phyloP scores from a whole-genome alignment of 2,329 filamentous ascomycete species.

The Lecanicillium sp. region DNA sequence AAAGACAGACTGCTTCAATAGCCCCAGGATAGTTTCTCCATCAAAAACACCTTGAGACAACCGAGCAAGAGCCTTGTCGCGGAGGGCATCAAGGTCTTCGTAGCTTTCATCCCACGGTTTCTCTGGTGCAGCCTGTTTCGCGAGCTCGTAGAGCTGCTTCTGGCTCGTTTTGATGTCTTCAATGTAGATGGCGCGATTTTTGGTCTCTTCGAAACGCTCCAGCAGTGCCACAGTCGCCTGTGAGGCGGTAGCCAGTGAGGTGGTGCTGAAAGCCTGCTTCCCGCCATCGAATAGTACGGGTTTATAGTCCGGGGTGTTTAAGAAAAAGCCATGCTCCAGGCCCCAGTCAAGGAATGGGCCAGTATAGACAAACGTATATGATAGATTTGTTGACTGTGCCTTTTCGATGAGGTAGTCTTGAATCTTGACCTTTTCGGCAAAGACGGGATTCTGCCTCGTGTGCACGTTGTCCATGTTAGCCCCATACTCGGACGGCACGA shows the following conservation, averaged over 20 bases:
- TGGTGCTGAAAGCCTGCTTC: constrained; percentile 32
- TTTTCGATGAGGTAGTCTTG: constrained; percentile 6
- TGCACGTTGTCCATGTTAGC: constrained; percentile 17
- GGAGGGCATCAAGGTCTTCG: constrained; percentile 19
- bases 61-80: constrained; percentile 18
- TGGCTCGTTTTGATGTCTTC: constrained; percentile 40
- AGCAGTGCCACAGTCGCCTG: constrained; percentile 38
- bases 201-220: constrained; percentile 33
- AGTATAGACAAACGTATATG: constrained; percentile 22
- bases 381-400: constrained; percentile 7
- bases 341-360: constrained; percentile 19
- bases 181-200: constrained; percentile 44
- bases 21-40: constrained; percentile 20
- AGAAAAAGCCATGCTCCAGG: constrained; percentile 7
- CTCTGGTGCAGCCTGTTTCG: constrained; percentile 5
- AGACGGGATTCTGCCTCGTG: constrained; percentile 9
- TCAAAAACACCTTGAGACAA: constrained; percentile 22
- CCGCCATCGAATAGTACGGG: constrained; percentile 31
- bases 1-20: constrained; percentile 23
- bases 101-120: constrained; percentile 21
- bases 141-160: constrained; percentile 34
- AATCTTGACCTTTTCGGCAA: constrained; percentile 11
- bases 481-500: constrained; percentile 42
- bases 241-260: constrained; percentile 35
- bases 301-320: constrained; percentile 30